Evolutionary conservation across 352 stramenopile species (phyloP).

Genomic region (Globisporangium uncinulatum): DNA sequence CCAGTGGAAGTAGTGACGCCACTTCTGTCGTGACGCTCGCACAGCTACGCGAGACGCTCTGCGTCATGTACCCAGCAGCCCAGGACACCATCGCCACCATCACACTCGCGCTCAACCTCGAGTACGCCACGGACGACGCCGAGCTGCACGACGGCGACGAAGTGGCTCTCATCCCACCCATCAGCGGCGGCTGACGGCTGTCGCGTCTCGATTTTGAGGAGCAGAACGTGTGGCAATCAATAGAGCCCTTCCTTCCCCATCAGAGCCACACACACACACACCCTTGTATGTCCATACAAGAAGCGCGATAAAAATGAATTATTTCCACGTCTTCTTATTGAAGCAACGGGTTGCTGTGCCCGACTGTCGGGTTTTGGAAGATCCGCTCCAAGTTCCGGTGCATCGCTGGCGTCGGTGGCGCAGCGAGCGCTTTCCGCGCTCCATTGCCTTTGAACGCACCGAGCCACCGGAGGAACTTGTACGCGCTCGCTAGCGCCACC

Average conservation of each 20-base stretch:
- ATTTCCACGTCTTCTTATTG: slow-evolving; percentile 1
- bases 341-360: slow-evolving; percentile 9
- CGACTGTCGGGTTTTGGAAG: slow-evolving; percentile 53
- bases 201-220: no score
- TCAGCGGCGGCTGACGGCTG: slow-evolving; percentile 44
- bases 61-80: slow-evolving; percentile 44
- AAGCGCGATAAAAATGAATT: neutral
- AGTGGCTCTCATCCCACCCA: slow-evolving; percentile 79
- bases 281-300: no score
- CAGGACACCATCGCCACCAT: slow-evolving; percentile 41
- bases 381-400: slow-evolving; percentile 55
- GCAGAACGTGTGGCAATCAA: no score
- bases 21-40: slow-evolving; percentile 24
- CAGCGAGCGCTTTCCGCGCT: slow-evolving; percentile 24
- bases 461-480: slow-evolving; percentile 59
- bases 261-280: neutral
- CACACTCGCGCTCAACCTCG: slow-evolving; percentile 66
- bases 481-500: slow-evolving; percentile 37
- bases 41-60: slow-evolving; percentile 35
- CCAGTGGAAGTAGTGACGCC: no score
- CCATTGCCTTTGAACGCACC: slow-evolving; percentile 30
- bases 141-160: slow-evolving; percentile 59
- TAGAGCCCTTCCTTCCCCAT: no score
- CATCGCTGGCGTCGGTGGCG: slow-evolving; percentile 21
- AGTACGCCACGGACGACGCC: slow-evolving; percentile 55